Percentiles rank a stretch among this genome's conserved stretches.
These are phyloP conservation scores for Aspergillus incahuasiensis DNA, from an alignment of 495 filamentous ascomycete species.

Conservation along the genomic window DNA sequence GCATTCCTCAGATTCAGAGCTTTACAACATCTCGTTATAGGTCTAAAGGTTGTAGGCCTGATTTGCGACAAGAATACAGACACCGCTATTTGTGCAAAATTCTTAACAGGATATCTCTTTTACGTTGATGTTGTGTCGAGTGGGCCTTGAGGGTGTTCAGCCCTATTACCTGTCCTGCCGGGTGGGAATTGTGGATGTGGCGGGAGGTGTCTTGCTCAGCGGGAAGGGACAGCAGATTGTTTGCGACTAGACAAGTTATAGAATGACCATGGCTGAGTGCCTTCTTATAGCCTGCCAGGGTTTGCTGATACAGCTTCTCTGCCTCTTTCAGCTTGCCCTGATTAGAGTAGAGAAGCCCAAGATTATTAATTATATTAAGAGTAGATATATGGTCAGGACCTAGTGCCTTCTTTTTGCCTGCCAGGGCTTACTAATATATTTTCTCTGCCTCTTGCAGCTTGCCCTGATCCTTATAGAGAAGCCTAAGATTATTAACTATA, in stretches of 20 bases:
- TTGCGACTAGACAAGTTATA: background rate
- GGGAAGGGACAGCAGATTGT: background rate
- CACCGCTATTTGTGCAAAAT: background rate
- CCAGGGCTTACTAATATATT: constrained; percentile 21
- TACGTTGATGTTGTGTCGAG: background rate
- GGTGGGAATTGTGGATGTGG: background rate
- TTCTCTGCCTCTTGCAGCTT: constrained; percentile 36
- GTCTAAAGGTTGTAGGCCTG: background rate
- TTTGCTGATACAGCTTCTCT: constrained; percentile 3
- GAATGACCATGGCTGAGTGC: constrained; percentile 5
- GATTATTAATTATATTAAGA: constrained; percentile 18
- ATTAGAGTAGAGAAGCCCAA: background rate
- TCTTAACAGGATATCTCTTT: background rate
- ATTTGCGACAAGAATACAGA: background rate
- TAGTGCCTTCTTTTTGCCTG: constrained; percentile 30
- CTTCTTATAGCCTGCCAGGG: constrained; percentile 1
- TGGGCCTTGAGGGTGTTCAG: background rate
- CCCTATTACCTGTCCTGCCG: background rate
- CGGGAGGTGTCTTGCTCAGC: background rate
- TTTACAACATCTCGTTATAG: background rate
- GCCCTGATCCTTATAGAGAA: constrained; percentile 30
- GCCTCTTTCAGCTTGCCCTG: constrained; percentile 1
- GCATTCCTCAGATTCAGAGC: background rate
- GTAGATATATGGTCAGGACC: constrained; percentile 32
- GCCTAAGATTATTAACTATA: constrained; percentile 32